Conservation (phyloP, 306 rosid genomes). For the Rubus idaeus region DNA sequence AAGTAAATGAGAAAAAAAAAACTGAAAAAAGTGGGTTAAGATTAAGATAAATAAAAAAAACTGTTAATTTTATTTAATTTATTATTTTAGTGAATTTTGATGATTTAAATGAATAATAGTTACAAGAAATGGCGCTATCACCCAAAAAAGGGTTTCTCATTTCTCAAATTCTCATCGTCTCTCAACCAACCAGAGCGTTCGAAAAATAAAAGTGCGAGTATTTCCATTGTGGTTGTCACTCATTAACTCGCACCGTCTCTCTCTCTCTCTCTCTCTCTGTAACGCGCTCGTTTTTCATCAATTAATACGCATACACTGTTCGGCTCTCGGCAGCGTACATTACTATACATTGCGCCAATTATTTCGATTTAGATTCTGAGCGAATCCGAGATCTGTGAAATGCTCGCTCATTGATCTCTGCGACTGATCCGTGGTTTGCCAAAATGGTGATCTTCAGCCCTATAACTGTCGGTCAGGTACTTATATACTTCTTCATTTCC, state of each 20-base stretch:
- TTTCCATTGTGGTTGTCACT: not conserved
- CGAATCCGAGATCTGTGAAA: slow-evolving; percentile 21
- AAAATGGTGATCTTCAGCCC: slow-evolving; percentile 59
- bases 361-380: not conserved
- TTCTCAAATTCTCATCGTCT: not conserved
- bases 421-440: not conserved
- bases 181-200: not conserved
- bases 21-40: too few species aligned
- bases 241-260: slow-evolving; percentile 17
- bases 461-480: slow-evolving; percentile 85
- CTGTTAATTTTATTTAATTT: too few species aligned
- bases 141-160: not conserved
- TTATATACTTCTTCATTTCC: not conserved
- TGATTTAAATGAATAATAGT: not conserved
- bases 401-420: slow-evolving; percentile 20
- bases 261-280: not conserved
- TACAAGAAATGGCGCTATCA: slow-evolving; percentile 2
- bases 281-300: slow-evolving; percentile 10
- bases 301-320: not conserved
- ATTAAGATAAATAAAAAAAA: too few species aligned
- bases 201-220: not conserved
- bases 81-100: too few species aligned
- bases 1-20: too few species aligned
- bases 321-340: not conserved
- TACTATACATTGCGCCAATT: not conserved